A percentile compares a stretch with the other conserved stretches of the same genome.
These are phyloP conservation scores for Endocalyx cinctus DNA, from an alignment of 2,329 filamentous ascomycete species.

Conservation along the genomic window DNA sequence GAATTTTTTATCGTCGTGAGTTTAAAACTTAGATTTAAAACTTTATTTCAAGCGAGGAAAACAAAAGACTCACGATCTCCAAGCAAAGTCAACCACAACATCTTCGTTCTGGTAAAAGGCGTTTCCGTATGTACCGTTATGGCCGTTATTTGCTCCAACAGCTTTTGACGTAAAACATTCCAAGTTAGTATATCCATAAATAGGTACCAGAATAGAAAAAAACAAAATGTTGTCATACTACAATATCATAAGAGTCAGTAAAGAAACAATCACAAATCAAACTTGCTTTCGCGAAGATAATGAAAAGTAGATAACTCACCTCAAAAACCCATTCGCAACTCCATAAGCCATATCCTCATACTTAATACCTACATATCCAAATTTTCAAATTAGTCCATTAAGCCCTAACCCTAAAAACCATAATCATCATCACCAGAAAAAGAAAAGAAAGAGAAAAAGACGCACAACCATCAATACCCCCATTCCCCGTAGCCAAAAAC, in stretches of 20 bases:
- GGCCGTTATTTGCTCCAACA: slow-evolving; percentile 45
- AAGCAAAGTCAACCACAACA: slow-evolving; percentile 32
- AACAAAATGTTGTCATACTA: slow-evolving; percentile 8
- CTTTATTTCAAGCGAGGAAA: no score
- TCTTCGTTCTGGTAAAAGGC: slow-evolving; percentile 33
- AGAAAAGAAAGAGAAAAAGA: neutral
- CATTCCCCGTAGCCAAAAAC: slow-evolving; percentile 45
- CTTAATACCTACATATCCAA: slow-evolving; percentile 31
- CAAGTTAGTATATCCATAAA: neutral
- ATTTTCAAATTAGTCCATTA: slow-evolving; percentile 3
- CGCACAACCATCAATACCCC: slow-evolving; percentile 39
- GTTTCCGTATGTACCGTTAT: slow-evolving; percentile 35
- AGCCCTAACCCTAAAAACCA: neutral
- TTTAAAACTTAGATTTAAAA: no score
- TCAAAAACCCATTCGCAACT: slow-evolving; percentile 36
- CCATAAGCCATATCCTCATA: slow-evolving; percentile 41
- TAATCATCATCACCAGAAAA: neutral
- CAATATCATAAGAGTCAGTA: neutral
- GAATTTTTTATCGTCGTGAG: no score
- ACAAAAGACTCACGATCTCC: slow-evolving; percentile 18
- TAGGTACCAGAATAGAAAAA: neutral
- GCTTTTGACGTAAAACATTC: slow-evolving; percentile 8
- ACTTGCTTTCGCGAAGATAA: no score
- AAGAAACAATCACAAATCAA: neutral
- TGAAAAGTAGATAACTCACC: no score